Conservation (phyloP, 352 stramenopile genomes). For the Phytophthora kernoviae region DNA sequence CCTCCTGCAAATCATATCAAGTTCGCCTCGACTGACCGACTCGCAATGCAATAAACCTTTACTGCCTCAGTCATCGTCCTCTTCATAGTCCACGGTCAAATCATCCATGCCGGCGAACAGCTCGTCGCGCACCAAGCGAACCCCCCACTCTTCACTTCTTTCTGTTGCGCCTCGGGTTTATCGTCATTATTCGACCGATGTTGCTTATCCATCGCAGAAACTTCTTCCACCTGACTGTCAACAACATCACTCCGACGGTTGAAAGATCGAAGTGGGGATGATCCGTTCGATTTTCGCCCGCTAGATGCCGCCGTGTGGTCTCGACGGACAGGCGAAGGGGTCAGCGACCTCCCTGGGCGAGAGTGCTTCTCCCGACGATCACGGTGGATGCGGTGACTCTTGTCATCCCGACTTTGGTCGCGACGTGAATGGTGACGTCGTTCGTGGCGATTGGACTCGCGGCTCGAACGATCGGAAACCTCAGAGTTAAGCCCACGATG, state of each 20-base stretch:
- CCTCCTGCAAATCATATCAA: slow-evolving; percentile 13
- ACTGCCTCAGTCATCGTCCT: slow-evolving; percentile 63
- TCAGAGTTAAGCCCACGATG: slow-evolving; percentile 21
- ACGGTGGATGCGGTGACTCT: slow-evolving; percentile 35
- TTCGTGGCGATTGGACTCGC: slow-evolving; percentile 34
- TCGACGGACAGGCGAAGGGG: slow-evolving; percentile 45
- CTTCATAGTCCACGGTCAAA: slow-evolving; percentile 83
- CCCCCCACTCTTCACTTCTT: slow-evolving; percentile 38
- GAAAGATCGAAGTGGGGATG: slow-evolving; percentile 35
- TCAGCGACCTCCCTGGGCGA: slow-evolving; percentile 35
- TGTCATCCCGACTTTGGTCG: slow-evolving; percentile 42
- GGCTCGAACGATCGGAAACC: slow-evolving; percentile 14
- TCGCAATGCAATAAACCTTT: slow-evolving; percentile 21
- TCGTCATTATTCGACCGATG: slow-evolving; percentile 32
- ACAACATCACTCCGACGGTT: slow-evolving; percentile 26
- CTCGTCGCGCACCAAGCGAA: slow-evolving; percentile 38
- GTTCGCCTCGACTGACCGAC: slow-evolving; percentile 4
- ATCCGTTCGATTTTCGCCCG: slow-evolving; percentile 32
- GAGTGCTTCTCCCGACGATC: slow-evolving; percentile 36
- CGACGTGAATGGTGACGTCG: slow-evolving; percentile 26
- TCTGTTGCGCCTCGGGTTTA: slow-evolving; percentile 30
- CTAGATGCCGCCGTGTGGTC: slow-evolving; percentile 27
- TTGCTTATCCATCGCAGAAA: slow-evolving; percentile 24
- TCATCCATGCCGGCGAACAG: slow-evolving; percentile 76
- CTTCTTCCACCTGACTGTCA: slow-evolving; percentile 28